A percentile compares a stretch with the other conserved stretches of the same genome.
Conservation (phyloP, 768 basidiomycete genomes). For the Tulasnella calospora region DNA sequence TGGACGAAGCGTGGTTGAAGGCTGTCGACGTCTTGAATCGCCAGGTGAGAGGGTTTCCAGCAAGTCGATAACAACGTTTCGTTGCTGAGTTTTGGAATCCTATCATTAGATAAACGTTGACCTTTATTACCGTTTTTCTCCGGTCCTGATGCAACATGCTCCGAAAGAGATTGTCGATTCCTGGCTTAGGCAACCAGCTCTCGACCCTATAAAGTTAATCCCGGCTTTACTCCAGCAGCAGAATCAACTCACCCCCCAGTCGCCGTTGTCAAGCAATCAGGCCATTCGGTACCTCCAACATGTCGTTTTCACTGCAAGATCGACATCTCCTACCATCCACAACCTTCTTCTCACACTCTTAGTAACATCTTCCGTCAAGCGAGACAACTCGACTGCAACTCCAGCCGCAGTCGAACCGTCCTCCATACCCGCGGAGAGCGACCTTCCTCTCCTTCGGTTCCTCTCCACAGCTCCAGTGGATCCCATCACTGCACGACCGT, state of each 20-base stretch:
- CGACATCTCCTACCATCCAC: conserved; percentile 81
- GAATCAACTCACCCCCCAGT: conserved; percentile 51
- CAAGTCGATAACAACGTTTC: not conserved
- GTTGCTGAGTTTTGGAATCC: not conserved
- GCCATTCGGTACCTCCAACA: conserved; percentile 85
- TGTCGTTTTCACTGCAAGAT: conserved; percentile 73
- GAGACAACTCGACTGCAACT: not conserved
- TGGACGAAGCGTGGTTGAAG: conserved; percentile 87
- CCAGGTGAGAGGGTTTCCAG: conserved; percentile 52
- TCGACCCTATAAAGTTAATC: conserved; percentile 80
- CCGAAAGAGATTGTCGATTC: conserved; percentile 89
- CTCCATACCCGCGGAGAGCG: conserved; percentile 50
- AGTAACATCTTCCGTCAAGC: conserved; percentile 46
- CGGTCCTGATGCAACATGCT: conserved; percentile 77
- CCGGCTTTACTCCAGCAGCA: conserved; percentile 83
- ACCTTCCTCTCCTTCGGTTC: conserved; percentile 75
- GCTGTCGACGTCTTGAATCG: conserved; percentile 87
- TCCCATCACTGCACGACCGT: conserved; percentile 77
- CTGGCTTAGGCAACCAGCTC: conserved; percentile 75
- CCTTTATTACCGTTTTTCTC: conserved; percentile 87
- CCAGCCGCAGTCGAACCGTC: conserved; percentile 30
- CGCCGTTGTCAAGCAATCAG: conserved; percentile 73
- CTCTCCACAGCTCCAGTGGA: conserved; percentile 75
- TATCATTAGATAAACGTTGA: conserved; percentile 64
- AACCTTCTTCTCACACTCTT: conserved; percentile 90